These are phyloP conservation scores for Dendrobium huoshanense DNA, from an alignment of 106 monocot species.

Conservation along the genomic window DNA sequence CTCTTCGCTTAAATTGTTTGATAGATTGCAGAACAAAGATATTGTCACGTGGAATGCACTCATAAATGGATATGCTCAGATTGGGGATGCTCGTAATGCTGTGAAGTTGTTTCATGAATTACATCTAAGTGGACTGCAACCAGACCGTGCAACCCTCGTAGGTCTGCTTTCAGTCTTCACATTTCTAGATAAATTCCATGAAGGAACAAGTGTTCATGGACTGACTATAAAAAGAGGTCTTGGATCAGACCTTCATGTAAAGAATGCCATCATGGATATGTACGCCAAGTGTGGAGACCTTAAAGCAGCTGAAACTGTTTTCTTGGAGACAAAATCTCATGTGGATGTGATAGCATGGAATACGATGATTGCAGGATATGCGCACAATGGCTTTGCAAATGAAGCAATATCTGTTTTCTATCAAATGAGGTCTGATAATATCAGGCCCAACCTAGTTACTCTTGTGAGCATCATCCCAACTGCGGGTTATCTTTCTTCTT, in stretches of 20 bases:
- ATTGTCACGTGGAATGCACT: conserved; percentile 66
- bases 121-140: conserved; percentile 12
- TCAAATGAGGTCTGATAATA: conserved; percentile 30
- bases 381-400: conserved; percentile 45
- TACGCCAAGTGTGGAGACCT: conserved; percentile 59
- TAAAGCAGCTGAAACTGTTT: conserved; percentile 35
- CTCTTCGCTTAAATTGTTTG: conserved; percentile 40
- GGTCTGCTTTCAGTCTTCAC: conserved; percentile 63
- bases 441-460: conserved; percentile 58
- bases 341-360: conserved; percentile 67
- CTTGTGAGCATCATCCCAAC: conserved; percentile 57
- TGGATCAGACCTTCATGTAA: conserved; percentile 50
- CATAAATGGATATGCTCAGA: conserved; percentile 68
- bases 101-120: conserved; percentile 40
- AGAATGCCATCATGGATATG: conserved; percentile 69
- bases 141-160: conserved; percentile 60
- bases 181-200: conserved; percentile 17
- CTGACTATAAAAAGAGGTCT: conserved; percentile 49
- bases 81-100: conserved; percentile 44
- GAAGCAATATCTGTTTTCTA: conserved; percentile 44
- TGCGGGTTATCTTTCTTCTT: conserved; percentile 29
- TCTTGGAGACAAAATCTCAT: conserved; percentile 14
- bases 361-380: conserved; percentile 63
- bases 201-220: conserved; percentile 37
- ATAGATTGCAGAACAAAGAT: conserved; percentile 30